A percentile compares a stretch with the other conserved stretches of the same genome.
phyloP scores from a whole-genome alignment of 2,329 filamentous ascomycete genomes.

The Geosmithia putterillii region DNA sequence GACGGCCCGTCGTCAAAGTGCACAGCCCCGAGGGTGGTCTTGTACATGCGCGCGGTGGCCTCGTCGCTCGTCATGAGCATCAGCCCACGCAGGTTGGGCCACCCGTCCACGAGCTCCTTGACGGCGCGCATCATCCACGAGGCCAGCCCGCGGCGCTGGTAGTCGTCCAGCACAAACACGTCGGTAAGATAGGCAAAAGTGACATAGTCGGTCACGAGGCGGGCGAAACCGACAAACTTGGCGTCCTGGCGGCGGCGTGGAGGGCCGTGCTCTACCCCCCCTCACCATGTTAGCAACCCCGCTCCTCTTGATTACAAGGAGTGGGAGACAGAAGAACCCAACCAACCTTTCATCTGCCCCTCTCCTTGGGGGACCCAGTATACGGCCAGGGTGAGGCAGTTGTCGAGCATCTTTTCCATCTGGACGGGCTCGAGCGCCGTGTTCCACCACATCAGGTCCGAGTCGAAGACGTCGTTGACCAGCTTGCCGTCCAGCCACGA shows the following conservation, averaged over 20 bases:
- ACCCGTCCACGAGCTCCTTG: slow-evolving; percentile 39
- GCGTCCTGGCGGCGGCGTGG: slow-evolving; percentile 16
- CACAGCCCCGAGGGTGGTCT: slow-evolving; percentile 30
- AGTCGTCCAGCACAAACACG: slow-evolving; percentile 48
- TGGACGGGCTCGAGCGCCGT: slow-evolving; percentile 32
- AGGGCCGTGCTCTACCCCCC: slow-evolving; percentile 16
- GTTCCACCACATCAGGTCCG: slow-evolving; percentile 51
- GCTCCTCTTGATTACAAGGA: too few relatives aligned
- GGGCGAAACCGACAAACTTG: slow-evolving; percentile 26
- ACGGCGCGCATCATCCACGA: slow-evolving; percentile 52
- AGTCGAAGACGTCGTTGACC: slow-evolving; percentile 42
- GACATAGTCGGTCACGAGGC: slow-evolving; percentile 57
- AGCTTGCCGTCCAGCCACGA: slow-evolving; percentile 38
- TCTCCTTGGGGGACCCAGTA: slow-evolving; percentile 31
- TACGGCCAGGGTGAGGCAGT: slow-evolving; percentile 47
- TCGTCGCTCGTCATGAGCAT: slow-evolving; percentile 39
- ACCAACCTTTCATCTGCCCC: slow-evolving; percentile 26
- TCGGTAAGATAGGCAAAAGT: slow-evolving; percentile 59
- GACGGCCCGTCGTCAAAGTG: slow-evolving; percentile 29
- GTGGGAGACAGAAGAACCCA: too few relatives aligned
- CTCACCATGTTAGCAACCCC: too few relatives aligned
- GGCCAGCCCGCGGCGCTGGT: slow-evolving; percentile 50
- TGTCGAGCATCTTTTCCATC: slow-evolving; percentile 39
- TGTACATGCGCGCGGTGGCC: slow-evolving; percentile 30
- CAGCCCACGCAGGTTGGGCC: slow-evolving; percentile 47